A percentile compares a stretch with the other conserved stretches of the same genome.
Evolutionary conservation across 305 asterid species (phyloP).

Genomic region (Ajuga reptans): DNA sequence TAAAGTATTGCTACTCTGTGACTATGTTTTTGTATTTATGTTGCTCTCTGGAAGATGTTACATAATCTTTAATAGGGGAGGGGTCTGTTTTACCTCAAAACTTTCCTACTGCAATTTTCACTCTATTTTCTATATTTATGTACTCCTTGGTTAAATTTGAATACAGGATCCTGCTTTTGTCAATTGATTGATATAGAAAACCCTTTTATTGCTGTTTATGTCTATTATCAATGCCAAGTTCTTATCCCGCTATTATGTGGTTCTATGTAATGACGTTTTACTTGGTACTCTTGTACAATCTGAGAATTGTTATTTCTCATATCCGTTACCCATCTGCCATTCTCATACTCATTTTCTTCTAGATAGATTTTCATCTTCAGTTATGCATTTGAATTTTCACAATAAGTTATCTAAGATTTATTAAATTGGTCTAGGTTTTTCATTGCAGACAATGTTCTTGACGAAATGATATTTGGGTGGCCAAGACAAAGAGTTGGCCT

Average conservation of each 20-base stretch:
- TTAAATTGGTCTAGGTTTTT: slow-evolving; percentile 50
- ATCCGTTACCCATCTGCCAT: background rate
- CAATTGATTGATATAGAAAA: background rate
- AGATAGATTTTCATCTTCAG: slow-evolving; percentile 6
- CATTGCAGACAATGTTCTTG: slow-evolving; percentile 82
- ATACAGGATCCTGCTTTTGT: background rate
- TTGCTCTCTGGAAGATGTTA: slow-evolving; percentile 3
- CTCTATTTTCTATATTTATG: slow-evolving; percentile 6
- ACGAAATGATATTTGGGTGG: slow-evolving; percentile 91
- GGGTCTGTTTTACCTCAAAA: background rate
- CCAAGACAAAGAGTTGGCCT: slow-evolving; percentile 72
- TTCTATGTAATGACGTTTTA: background rate
- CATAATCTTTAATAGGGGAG: background rate
- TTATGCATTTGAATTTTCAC: slow-evolving; percentile 20
- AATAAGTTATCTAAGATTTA: slow-evolving; percentile 24
- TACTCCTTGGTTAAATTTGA: slow-evolving; percentile 2
- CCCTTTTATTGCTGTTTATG: background rate
- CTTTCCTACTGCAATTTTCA: slow-evolving; percentile 2
- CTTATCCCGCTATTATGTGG: background rate
- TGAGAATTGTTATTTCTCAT: slow-evolving; percentile 4
- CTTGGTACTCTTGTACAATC: background rate
- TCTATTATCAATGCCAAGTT: background rate
- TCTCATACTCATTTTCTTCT: slow-evolving; percentile 1
- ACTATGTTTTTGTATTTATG: background rate
- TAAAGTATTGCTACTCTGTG: background rate